A percentile compares a stretch with the other conserved stretches of the same genome.
These are phyloP conservation scores for Besnoitia besnoiti DNA, from an alignment of 169 alveolate genomes.

Conservation along the genomic window DNA sequence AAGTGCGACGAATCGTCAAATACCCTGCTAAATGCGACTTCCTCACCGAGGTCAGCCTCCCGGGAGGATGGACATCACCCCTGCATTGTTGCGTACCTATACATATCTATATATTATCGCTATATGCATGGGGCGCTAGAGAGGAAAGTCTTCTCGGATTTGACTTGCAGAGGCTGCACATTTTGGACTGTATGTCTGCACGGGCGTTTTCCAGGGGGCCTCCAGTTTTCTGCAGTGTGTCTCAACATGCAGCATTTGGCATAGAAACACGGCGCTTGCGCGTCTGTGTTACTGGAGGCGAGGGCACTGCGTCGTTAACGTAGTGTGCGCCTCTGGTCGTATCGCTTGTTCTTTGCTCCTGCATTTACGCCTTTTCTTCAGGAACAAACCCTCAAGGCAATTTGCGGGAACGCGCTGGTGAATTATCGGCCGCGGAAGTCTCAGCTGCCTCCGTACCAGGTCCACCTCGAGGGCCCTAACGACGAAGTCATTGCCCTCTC, in stretches of 20 bases:
- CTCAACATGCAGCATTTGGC: no score
- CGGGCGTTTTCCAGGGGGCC: no score
- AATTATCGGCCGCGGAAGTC: conserved; percentile 31
- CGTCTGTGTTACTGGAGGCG: neutral
- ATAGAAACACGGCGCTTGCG: no score
- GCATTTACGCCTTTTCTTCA: neutral
- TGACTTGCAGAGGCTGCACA: no score
- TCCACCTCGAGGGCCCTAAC: conserved; percentile 29
- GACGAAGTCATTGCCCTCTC: conserved; percentile 29
- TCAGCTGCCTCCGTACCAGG: conserved; percentile 41
- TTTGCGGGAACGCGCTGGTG: conserved; percentile 25
- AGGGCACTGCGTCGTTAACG: no score
- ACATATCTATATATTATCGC: neutral
- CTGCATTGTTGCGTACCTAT: neutral
- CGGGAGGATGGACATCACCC: neutral
- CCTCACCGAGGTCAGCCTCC: conserved; percentile 35
- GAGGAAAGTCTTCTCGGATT: neutral
- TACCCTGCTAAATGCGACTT: conserved; percentile 45
- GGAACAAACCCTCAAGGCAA: conserved; percentile 33
- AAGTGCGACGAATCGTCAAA: conserved; percentile 10
- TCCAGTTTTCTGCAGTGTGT: no score
- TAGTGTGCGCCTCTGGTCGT: no score
- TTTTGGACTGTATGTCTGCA: no score
- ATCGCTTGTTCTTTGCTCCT: no score
- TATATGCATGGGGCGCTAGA: neutral